These are phyloP conservation scores for Coniosporium tulheliwenetii DNA, from an alignment of 2,329 filamentous ascomycete genomes.

Conservation along the genomic window DNA sequence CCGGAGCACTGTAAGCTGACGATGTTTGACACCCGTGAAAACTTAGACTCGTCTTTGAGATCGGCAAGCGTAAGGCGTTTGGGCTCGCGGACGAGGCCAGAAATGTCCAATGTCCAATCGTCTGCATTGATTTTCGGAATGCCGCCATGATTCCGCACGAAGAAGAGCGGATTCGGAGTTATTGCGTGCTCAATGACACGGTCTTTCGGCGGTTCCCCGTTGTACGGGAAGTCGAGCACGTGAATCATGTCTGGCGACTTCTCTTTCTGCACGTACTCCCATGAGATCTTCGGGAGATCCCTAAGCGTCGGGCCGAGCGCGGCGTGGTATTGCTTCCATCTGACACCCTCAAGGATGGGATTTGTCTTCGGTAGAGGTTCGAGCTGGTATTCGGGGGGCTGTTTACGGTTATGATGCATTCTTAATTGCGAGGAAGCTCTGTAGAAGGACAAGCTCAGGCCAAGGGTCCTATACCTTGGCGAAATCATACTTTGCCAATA, in stretches of 20 bases:
- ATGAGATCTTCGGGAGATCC: conserved; percentile 38
- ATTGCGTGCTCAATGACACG: conserved; percentile 41
- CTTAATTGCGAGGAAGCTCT: no score
- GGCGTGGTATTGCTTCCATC: conserved; percentile 31
- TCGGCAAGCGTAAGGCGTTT: conserved; percentile 41
- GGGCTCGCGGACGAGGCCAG: conserved; percentile 45
- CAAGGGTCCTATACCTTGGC: conserved; percentile 15
- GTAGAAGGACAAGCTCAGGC: background rate
- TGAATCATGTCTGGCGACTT: conserved; percentile 32
- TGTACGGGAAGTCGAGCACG: conserved; percentile 31
- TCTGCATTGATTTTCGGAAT: conserved; percentile 49
- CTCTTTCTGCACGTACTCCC: conserved; percentile 27
- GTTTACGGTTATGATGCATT: no score
- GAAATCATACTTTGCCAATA: conserved; percentile 37
- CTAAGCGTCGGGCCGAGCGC: conserved; percentile 22
- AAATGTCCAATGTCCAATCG: conserved; percentile 37
- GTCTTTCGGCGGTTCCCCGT: conserved; percentile 29
- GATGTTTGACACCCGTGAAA: conserved; percentile 42
- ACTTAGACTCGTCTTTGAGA: conserved; percentile 42
- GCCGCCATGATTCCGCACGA: conserved; percentile 57
- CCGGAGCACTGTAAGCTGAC: conserved; percentile 54
- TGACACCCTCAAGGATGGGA: conserved; percentile 26
- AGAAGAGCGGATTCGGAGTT: conserved; percentile 47
- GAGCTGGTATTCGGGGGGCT: conserved; percentile 28
- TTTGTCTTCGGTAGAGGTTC: conserved; percentile 25